Evolutionary conservation across 2,329 filamentous ascomycete species (phyloP).

Genomic region (Ceratocystis albifundus): DNA sequence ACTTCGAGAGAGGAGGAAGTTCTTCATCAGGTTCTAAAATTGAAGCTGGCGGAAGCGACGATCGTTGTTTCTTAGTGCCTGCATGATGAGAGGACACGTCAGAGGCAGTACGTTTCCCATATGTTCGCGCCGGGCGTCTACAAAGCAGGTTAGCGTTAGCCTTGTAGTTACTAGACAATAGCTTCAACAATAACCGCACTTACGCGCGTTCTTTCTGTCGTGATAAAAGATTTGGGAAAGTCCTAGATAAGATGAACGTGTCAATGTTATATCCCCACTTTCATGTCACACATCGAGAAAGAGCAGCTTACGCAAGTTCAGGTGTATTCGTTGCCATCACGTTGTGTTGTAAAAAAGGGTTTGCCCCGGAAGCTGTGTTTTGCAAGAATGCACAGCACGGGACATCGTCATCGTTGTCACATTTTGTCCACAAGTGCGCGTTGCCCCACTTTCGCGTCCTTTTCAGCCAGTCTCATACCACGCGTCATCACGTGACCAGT

Average conservation of each 20-base stretch:
- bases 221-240: slow-evolving; percentile 18
- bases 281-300: not conserved
- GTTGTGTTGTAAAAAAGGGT: not conserved
- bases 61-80: slow-evolving; percentile 27
- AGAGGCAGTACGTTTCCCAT: slow-evolving; percentile 30
- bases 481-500: slow-evolving; percentile 23
- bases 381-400: not conserved
- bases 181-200: not conserved
- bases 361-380: not conserved
- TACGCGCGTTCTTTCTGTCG: slow-evolving; percentile 19
- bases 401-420: not conserved
- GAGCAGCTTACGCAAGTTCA: not conserved
- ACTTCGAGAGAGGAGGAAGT: not conserved
- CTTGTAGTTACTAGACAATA: not conserved
- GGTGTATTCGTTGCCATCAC: not conserved
- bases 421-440: not conserved
- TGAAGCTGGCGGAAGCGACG: slow-evolving; percentile 11
- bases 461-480: too few relatives aligned
- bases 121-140: slow-evolving; percentile 30
- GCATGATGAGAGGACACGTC: slow-evolving; percentile 27
- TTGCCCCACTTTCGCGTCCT: slow-evolving; percentile 21
- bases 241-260: not conserved
- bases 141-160: not conserved
- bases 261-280: not conserved
- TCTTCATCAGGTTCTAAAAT: not conserved